Evolutionary conservation across 2,329 filamentous ascomycete genomes (phyloP).

Genomic region (Coniochaeta sp.): DNA sequence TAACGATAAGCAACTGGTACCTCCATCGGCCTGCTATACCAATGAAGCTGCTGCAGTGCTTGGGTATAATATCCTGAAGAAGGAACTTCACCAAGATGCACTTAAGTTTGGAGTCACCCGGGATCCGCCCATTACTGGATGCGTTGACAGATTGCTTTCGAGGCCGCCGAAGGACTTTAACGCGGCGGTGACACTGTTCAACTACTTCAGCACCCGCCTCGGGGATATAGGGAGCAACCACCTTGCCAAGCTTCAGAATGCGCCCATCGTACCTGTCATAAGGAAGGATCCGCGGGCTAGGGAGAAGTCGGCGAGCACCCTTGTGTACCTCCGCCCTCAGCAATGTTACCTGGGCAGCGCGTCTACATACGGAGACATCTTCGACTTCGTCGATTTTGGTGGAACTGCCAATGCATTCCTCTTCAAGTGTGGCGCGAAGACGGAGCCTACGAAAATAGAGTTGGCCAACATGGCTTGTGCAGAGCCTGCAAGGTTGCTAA

Average conservation of each 20-base stretch:
- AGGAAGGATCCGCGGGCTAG: slow-evolving; percentile 18
- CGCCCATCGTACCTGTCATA: slow-evolving; percentile 65
- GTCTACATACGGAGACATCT: slow-evolving; percentile 73
- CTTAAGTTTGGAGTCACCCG: slow-evolving; percentile 77
- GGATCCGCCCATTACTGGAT: slow-evolving; percentile 72
- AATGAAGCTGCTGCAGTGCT: slow-evolving; percentile 71
- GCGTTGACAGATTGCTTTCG: slow-evolving; percentile 64
- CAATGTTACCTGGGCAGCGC: slow-evolving; percentile 74
- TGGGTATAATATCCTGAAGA: slow-evolving; percentile 70
- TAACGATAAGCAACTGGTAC: slow-evolving; percentile 56
- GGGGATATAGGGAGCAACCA: slow-evolving; percentile 61
- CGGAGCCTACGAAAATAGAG: slow-evolving; percentile 80
- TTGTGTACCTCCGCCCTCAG: slow-evolving; percentile 58
- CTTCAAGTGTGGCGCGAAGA: slow-evolving; percentile 81
- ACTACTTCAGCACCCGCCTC: slow-evolving; percentile 74
- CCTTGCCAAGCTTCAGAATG: slow-evolving; percentile 52
- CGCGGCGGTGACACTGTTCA: slow-evolving; percentile 67
- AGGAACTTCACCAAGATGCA: slow-evolving; percentile 73
- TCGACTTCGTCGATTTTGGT: slow-evolving; percentile 96
- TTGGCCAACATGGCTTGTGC: slow-evolving; percentile 76
- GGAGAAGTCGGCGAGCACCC: slow-evolving; percentile 31
- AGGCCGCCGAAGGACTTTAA: slow-evolving; percentile 61
- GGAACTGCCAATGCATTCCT: slow-evolving; percentile 81
- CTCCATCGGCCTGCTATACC: slow-evolving; percentile 72
- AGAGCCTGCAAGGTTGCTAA: slow-evolving; percentile 75